Evolutionary conservation across 495 filamentous ascomycete species (phyloP).

Genomic region (Trypethelium eluteriae): DNA sequence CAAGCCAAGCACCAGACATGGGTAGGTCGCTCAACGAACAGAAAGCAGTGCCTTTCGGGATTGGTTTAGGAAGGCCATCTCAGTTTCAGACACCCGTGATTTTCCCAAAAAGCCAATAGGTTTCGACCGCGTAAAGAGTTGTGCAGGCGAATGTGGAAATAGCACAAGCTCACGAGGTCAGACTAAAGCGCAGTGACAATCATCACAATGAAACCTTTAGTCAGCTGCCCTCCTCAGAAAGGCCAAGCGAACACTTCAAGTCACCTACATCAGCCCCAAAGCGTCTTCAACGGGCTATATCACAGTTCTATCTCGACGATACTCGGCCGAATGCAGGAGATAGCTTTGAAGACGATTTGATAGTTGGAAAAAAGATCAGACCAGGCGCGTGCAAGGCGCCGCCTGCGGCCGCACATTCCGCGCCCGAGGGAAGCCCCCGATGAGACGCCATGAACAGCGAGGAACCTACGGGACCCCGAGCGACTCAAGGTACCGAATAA

Average conservation of each 20-base stretch:
- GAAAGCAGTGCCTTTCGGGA: too few relatives aligned
- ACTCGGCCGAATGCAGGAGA: not conserved
- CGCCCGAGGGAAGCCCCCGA: not conserved
- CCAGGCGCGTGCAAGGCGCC: not conserved
- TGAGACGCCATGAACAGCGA: not conserved
- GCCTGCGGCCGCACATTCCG: conserved; percentile 1
- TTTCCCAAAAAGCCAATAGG: too few relatives aligned
- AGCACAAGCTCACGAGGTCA: not conserved
- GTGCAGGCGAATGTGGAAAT: not conserved
- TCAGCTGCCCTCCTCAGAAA: not conserved
- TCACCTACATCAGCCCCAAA: not conserved
- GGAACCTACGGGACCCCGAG: not conserved
- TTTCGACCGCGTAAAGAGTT: too few relatives aligned
- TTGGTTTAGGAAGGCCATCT: too few relatives aligned
- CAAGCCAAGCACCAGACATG: too few relatives aligned
- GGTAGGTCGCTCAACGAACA: too few relatives aligned
- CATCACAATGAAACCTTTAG: conserved; percentile 6
- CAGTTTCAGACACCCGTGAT: too few relatives aligned
- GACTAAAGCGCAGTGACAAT: not conserved
- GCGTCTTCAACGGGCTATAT: not conserved
- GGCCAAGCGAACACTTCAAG: not conserved
- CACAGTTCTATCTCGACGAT: not conserved
- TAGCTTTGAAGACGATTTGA: not conserved
- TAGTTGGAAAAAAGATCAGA: not conserved
- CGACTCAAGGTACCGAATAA: not conserved